Evolutionary conservation across 768 basidiomycete genomes (phyloP), one percentile per base, ranked within the genome.

Genomic region (Termitomyces eurrhizus): DNA sequence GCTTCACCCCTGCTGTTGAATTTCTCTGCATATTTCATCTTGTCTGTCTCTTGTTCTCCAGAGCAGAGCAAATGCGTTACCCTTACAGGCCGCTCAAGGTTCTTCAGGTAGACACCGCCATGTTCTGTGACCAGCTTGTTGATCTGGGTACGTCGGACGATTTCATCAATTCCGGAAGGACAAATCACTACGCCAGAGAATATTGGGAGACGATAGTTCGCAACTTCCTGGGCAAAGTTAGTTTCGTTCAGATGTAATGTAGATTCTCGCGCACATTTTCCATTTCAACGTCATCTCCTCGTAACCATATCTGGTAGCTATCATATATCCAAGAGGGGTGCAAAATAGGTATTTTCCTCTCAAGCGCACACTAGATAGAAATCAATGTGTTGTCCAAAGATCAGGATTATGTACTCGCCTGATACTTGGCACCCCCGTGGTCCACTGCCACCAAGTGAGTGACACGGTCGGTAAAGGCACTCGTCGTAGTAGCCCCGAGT

Each of bases 51-150:
- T 50, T 80, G 79, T 62, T 86, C 80, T 46, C 86, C 83, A 2
- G 85, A 82, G 67, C 92, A 92, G 8, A 98, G 75, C 2, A 98
- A 78, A 72, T 98, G 95, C 0, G 95, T 97, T 37, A 93, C 89
- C 56, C 78, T 81, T 39, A 90, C 84, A 1, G 89, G 90, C 3
- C 90, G 83, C 67, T 92, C 88, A 24, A 97, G 78, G 59, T 83
- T 83, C 74, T 89, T 89, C 44, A 87, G 75, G 67, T 92, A 94
- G 37, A 72, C 68, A 1, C 95, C 95, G 12, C 86, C 86, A 39
- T 87, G 73, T 13, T 75, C 53, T 9, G 78, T 80, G 46, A 95
- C 75, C 3, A 85, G 70, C 52, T 82, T 79, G 67, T 84, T 83
- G 60, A 96, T 88, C 54, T 86, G 73, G 0, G 82, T 81, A 21